Base-by-base conservation (phyloP, 179 eudicot species). In the Beta corolliflora region DNA sequence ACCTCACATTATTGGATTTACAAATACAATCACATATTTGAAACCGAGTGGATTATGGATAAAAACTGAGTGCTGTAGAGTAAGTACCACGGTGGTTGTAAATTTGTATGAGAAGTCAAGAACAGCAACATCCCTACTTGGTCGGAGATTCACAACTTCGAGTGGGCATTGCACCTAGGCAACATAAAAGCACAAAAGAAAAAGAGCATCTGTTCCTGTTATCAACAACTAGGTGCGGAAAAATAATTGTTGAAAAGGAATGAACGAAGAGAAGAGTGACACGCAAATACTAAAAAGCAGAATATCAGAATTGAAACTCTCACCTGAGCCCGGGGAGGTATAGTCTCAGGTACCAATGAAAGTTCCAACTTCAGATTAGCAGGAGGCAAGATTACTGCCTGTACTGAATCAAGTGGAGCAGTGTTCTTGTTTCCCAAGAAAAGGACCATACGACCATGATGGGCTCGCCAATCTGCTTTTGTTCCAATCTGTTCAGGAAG, bases 251-350 rank as follows among this genome's bases (percentile, higher is more conserved):
- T 36, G 46, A 65, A 10, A 16, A 16, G 64, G 48, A 31, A 14
- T 14, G 10, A 31, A 50, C 13, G 54, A 75, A 78, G 52, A 58
- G 23, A 59, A 80, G 69, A 9, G 41, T 55, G 25, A 21, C 41
- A 36, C 41, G 72, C 66, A 76, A 14, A 71, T 15, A 66, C 59
- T 67, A n/a, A 59, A 44, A 65, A 25, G 31, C 16, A 31, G 68
- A 11, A 21, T 13, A 53, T 46, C 55, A 77, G 45, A 48, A 59
- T 16, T 18, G 64, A 58, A 23, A 76, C 69, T 60, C 36, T 74
- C 79, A 94, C 99, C 98, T 96, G 99, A 81, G 99, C 99, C 82
- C 99, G 89, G 15, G 99, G 99, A 83, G 99, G 99, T 84, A 96
- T 94, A 78, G 93, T 91, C 55, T 94, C 97, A 64, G 99, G 99